phyloP scores from a whole-genome alignment of 352 stramenopile species.

The Aphanomyces cochlioides region DNA sequence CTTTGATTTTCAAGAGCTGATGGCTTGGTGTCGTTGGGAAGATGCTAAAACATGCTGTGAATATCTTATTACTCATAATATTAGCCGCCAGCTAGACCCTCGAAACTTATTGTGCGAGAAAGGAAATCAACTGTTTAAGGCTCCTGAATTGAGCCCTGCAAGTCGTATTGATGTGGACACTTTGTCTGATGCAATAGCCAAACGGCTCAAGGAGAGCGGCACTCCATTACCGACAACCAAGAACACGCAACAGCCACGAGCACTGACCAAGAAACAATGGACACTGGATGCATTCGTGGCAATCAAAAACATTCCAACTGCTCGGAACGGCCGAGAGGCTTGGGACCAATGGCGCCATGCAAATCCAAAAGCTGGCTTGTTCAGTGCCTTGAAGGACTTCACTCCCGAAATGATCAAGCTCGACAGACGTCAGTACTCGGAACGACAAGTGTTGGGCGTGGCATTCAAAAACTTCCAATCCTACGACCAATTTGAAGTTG shows the following conservation, averaged over 20 bases:
- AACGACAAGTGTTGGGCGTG: background rate
- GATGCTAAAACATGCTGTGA: background rate
- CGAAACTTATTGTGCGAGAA: background rate
- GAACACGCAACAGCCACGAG: background rate
- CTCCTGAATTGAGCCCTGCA: no score
- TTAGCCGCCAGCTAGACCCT: background rate
- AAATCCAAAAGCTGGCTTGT: background rate
- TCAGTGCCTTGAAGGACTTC: conserved; percentile 2
- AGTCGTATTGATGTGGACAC: no score
- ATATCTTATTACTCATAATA: background rate
- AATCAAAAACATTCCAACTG: conserved; percentile 13
- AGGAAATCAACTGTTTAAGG: background rate
- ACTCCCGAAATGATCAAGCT: background rate
- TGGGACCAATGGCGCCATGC: background rate
- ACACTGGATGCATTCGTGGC: background rate
- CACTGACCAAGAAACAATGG: background rate
- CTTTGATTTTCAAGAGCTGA: background rate
- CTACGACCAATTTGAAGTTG: conserved; percentile 5
- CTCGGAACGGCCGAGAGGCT: background rate
- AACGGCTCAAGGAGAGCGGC: background rate
- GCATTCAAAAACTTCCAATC: conserved; percentile 4
- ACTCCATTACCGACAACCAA: background rate
- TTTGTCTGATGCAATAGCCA: no score
- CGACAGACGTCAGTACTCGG: conserved; percentile 9
- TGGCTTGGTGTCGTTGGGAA: background rate